Conservation (phyloP, 495 filamentous ascomycete genomes). For the Pseudomonodictys pantanalensis region DNA sequence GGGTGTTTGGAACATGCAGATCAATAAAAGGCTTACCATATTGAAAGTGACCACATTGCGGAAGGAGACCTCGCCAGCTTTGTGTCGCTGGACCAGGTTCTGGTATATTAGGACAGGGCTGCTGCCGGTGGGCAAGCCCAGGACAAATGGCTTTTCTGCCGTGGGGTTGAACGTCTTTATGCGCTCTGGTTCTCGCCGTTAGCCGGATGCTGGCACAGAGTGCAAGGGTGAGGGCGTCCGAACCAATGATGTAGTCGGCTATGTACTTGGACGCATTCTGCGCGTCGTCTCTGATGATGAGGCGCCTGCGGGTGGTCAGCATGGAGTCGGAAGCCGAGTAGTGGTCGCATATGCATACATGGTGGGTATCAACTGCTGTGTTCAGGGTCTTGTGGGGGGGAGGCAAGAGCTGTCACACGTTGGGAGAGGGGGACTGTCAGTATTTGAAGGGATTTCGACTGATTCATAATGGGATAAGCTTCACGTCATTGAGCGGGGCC, state of each 20-base stretch:
- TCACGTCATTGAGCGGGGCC: constrained; percentile 21
- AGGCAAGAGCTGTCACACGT: no score
- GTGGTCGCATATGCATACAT: constrained; percentile 28
- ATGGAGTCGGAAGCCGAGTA: background rate
- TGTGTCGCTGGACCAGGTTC: constrained; percentile 69
- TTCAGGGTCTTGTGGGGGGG: no score
- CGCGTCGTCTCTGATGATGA: constrained; percentile 75
- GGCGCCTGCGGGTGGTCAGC: constrained; percentile 57
- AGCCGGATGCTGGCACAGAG: constrained; percentile 6
- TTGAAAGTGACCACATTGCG: constrained; percentile 88
- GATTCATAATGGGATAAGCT: no score
- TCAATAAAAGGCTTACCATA: constrained; percentile 59
- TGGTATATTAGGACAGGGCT: constrained; percentile 77
- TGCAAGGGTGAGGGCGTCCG: constrained; percentile 31
- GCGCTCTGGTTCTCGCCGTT: constrained; percentile 47
- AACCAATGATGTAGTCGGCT: constrained; percentile 79
- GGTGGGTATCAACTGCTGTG: constrained; percentile 6
- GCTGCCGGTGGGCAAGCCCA: constrained; percentile 80
- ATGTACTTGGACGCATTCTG: constrained; percentile 67
- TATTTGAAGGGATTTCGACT: background rate
- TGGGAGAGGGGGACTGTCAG: background rate
- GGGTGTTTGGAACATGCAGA: background rate
- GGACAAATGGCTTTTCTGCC: constrained; percentile 68
- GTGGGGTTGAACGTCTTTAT: constrained; percentile 73
- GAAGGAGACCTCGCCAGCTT: constrained; percentile 77